Evolutionary conservation across 1,284 basidiomycete species (phyloP), one percentile per base, ranked within the genome.

Genomic region (Inonotus hispidus): DNA sequence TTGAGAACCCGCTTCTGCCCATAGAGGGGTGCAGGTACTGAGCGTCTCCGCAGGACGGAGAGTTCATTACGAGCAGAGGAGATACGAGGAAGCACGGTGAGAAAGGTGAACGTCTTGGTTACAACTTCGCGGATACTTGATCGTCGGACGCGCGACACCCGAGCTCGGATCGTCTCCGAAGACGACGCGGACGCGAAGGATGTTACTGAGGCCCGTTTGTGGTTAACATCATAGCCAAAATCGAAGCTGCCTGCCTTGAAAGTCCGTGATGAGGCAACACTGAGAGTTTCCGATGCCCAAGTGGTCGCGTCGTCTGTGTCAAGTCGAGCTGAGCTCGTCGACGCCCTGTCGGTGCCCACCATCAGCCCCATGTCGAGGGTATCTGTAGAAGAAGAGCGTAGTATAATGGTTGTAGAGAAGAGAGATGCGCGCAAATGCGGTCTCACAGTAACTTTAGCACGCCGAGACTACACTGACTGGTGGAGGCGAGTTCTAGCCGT

Each of bases 31-130:
- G 50, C 37, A 32, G 60, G 56, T 43, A 43, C 38, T 11, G 47
- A 43, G 8, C 52, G 23, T 37, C 49, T 47, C 27, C 38, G 56
- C 2, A 58, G 37, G 16, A 13, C 32, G 27, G 49, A 39, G 21
- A 62, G 41, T 29, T 62, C 60, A 23, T 21, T 58, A 14, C 56
- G 55, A 23, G 60, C 60, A n/a, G 60, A 57, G 19, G 60, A 53
- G 52, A 62, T 58, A 6, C 56, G 60, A 23, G 60, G 56, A 11
- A 62, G 29, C 35, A 58, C 38, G 23, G 46, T 55, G 1, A 62
- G 2, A 38, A 62, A 45, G 16, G 52, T 39, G 35, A 62, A 38
- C 7, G 60, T 54, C 50, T 56, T 53, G 37, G 58, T 27, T 14
- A 62, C 6, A 11, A 58, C 52, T 11, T 53, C 60, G 19, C 45